phyloP scores from a whole-genome alignment of 768 basidiomycete species.

The Cyclocybe aegerita region DNA sequence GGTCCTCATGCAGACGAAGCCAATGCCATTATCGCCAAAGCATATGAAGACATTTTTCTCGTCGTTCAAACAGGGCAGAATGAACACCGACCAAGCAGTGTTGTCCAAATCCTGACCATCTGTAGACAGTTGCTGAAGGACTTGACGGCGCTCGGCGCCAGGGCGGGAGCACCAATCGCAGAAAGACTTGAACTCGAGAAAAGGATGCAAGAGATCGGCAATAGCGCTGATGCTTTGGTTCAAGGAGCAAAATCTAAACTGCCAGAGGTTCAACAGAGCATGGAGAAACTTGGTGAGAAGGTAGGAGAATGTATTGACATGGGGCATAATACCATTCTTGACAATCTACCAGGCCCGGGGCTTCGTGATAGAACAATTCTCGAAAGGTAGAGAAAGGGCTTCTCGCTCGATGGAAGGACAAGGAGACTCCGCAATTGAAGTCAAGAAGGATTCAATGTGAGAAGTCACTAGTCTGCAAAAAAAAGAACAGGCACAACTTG shows the following conservation, averaged over 20 bases:
- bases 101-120: constrained; percentile 8
- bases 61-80: constrained; percentile 16
- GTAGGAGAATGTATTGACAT: no score
- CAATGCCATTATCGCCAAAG: constrained; percentile 30
- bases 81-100: constrained; percentile 7
- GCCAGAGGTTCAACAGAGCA: not conserved
- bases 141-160: constrained; percentile 5
- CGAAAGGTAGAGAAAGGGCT: no score
- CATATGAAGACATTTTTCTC: constrained; percentile 32
- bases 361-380: no score
- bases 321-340: no score
- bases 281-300: no score
- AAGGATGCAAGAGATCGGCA: not conserved
- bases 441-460: no score
- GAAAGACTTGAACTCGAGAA: constrained; percentile 10
- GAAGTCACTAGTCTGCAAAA: no score
- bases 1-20: constrained; percentile 40
- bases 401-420: no score
- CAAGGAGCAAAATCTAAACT: not conserved
- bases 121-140: constrained; percentile 8
- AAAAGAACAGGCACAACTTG: no score
- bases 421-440: no score
- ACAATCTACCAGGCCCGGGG: no score
- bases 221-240: not conserved
- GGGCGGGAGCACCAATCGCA: constrained; percentile 8